Base-by-base conservation (phyloP, 148 eudicot genomes). In the Cornus kousa region DNA sequence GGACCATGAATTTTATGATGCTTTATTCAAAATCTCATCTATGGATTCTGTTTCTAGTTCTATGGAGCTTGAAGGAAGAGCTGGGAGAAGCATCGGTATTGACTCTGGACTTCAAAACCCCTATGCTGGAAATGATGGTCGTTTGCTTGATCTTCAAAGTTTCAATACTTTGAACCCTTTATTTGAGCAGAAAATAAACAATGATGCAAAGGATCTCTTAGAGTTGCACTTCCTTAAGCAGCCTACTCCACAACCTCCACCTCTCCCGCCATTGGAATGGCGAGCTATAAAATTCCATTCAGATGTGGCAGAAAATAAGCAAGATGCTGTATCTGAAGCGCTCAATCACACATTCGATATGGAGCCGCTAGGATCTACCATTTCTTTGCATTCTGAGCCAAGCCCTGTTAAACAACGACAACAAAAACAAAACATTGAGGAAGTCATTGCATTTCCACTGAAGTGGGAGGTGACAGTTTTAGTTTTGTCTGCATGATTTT, bases 221-320 rank as follows among this genome's bases (percentile, higher is more conserved):
- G 84, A 80, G 68, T 81, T 81, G 67, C 72, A 87, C 32, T 73
- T 77, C 73, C 68, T 74, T 22, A 75, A 79, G 85, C 88, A 85
- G 55, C 50, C 82, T 43, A 43, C 48, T 74, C 85, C 92, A 70
- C 83, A 85, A 59, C 93, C 91, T 50, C 97, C 99, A 33, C 99
- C 99, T 72, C 90, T 90, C 32, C 97, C 99, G n/a, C 98, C 99
- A 71, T 64, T 87, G 71, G 88, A 93, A 72, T 92, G 99, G 98
- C 87, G 92, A 72, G 79, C 73, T 74, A 85, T 81, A 59, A 90
- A 80, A 43, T 23, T 90, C 33, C 68, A 82, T 67, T 71, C 83
- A 13, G 91, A 88, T 80, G 76, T 50, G 67, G 77, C 53, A 46
- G 81, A 67, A 62, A 82, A 79, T 68, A 85, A 76, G 13, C 86